A percentile compares a stretch with the other conserved stretches of the same genome.
phyloP scores from a whole-genome alignment of 1,139 yeast genomes.

The Zygosaccharomyces sapae region DNA sequence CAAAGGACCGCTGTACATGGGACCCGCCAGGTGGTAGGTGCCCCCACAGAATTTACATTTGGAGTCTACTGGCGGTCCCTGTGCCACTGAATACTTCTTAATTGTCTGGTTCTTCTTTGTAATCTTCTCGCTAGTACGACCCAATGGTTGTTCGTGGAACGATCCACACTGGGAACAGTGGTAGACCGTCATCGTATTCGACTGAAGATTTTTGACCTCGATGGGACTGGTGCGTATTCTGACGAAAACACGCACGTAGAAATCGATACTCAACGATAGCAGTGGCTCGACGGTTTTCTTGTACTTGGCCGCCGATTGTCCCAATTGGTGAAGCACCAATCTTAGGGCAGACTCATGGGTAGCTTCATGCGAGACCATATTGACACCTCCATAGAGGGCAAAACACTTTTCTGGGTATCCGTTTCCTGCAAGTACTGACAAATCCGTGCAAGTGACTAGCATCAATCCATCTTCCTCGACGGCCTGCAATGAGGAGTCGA shows the following conservation, averaged over 20 bases:
- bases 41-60: conserved; percentile 68
- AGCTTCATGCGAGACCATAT: conserved; percentile 70
- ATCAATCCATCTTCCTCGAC: conserved; percentile 78
- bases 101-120: conserved; percentile 38
- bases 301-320: conserved; percentile 83
- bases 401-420: conserved; percentile 96
- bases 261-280: conserved; percentile 80
- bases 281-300: conserved; percentile 84
- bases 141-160: conserved; percentile 66
- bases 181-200: conserved; percentile 72
- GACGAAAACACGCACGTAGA: conserved; percentile 82
- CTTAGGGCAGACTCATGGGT: conserved; percentile 93
- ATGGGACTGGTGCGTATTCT: conserved; percentile 73
- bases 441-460: conserved; percentile 91
- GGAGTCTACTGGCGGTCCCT: conserved; percentile 52
- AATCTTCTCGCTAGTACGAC: conserved; percentile 47
- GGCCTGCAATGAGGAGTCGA: conserved; percentile 83
- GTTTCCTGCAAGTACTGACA: conserved; percentile 91
- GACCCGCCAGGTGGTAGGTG: conserved; percentile 80
- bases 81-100: conserved; percentile 51
- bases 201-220: conserved; percentile 68
- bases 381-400: conserved; percentile 91
- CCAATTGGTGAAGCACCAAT: conserved; percentile 70
- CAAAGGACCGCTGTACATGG: conserved; percentile 87
- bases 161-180: conserved; percentile 89